Evolutionary conservation across 2,329 filamentous ascomycete genomes (phyloP).

Genomic region (Fusarium euwallaceae): DNA sequence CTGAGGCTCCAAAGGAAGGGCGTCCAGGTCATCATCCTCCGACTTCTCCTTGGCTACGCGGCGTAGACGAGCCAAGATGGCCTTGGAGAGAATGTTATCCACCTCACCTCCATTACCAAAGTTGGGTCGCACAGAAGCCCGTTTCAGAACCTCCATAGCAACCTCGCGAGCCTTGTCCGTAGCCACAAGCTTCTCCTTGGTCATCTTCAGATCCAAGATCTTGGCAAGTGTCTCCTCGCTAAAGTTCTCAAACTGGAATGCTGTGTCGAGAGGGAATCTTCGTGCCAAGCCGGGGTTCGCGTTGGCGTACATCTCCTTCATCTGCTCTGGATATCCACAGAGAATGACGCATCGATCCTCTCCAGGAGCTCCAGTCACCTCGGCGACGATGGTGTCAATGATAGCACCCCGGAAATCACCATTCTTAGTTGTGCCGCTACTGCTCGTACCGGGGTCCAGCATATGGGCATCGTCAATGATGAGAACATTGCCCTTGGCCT

Average conservation of each 20-base stretch:
- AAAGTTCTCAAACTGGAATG: conserved; percentile 80
- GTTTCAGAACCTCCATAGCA: conserved; percentile 70
- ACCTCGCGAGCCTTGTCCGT: conserved; percentile 67
- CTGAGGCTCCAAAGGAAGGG: conserved; percentile 49
- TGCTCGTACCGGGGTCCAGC: conserved; percentile 61
- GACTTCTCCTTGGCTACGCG: conserved; percentile 42
- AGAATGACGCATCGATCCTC: conserved; percentile 81
- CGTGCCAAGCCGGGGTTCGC: conserved; percentile 78
- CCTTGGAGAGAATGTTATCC: conserved; percentile 62
- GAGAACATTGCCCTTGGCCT: conserved; percentile 77
- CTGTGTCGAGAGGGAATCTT: conserved; percentile 74
- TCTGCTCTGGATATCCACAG: conserved; percentile 77
- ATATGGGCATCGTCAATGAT: conserved; percentile 85
- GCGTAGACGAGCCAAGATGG: conserved; percentile 41
- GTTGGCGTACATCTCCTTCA: conserved; percentile 79
- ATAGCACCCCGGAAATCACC: conserved; percentile 71
- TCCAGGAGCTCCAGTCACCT: conserved; percentile 76
- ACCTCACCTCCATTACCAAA: conserved; percentile 84
- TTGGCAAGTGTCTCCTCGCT: conserved; percentile 66
- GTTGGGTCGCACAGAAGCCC: conserved; percentile 74
- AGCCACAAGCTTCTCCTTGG: conserved; percentile 65
- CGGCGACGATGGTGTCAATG: conserved; percentile 80
- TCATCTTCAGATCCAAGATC: conserved; percentile 77
- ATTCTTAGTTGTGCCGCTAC: conserved; percentile 48
- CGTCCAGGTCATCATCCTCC: conserved; percentile 39